phyloP scores from a whole-genome alignment of 2,329 filamentous ascomycete genomes.

The Grosmannia huntii region DNA sequence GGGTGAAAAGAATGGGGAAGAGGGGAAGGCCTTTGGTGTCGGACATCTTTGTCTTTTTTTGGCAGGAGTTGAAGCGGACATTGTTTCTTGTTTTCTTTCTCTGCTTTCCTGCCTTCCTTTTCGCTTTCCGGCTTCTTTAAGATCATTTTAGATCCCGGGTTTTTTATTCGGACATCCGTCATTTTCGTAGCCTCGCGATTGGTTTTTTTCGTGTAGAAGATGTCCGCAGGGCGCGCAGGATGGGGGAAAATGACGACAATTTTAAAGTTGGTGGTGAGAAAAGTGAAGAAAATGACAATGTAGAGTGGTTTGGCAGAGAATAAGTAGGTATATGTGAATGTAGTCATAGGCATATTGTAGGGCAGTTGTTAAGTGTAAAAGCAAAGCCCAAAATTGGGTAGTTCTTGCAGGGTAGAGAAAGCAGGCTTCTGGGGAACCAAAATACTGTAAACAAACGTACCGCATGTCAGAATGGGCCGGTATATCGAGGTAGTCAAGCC shows the following conservation, averaged over 20 bases:
- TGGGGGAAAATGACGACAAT: no score
- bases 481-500: slow-evolving; percentile 42
- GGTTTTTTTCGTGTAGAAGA: neutral
- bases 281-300: neutral
- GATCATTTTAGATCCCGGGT: neutral
- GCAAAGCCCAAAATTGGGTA: neutral
- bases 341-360: neutral
- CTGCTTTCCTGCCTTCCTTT: neutral
- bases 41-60: neutral
- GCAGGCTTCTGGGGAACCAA: neutral
- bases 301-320: neutral
- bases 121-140: neutral
- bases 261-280: neutral
- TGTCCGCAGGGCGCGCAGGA: neutral
- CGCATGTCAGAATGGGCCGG: slow-evolving; percentile 40
- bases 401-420: neutral
- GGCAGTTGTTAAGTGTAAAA: neutral
- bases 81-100: neutral
- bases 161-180: neutral
- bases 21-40: neutral
- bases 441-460: slow-evolving; percentile 25
- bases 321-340: neutral
- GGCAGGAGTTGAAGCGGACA: neutral
- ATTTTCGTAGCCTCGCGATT: neutral
- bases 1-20: neutral